Percentiles rank a stretch among this genome's conserved stretches.
These are phyloP conservation scores for Tulasnella sp. DNA, from an alignment of 768 basidiomycete species.

Conservation along the genomic window DNA sequence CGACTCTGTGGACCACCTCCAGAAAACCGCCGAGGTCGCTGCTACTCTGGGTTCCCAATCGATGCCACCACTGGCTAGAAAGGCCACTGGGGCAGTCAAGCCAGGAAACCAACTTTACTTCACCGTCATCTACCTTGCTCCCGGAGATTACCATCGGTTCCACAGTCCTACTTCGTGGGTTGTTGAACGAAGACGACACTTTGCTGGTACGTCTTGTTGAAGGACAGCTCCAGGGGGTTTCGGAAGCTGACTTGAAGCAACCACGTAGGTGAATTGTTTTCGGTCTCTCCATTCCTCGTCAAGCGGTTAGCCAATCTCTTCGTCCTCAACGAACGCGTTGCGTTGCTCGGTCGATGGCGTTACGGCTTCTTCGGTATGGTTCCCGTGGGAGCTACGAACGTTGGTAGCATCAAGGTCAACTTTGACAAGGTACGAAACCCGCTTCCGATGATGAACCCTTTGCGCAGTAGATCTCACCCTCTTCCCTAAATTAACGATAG, in stretches of 20 bases:
- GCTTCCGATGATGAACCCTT: neutral
- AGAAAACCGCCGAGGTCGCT: slow-evolving; percentile 64
- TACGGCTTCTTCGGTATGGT: slow-evolving; percentile 97
- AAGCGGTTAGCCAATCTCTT: slow-evolving; percentile 87
- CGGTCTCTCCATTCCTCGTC: slow-evolving; percentile 93
- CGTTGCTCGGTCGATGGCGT: slow-evolving; percentile 88
- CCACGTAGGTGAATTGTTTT: slow-evolving; percentile 75
- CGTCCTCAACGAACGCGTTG: slow-evolving; percentile 96
- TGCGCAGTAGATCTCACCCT: neutral
- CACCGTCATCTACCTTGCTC: slow-evolving; percentile 93
- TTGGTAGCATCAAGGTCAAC: slow-evolving; percentile 91
- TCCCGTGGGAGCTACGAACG: slow-evolving; percentile 97
- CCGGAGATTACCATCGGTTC: slow-evolving; percentile 97
- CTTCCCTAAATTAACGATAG: slow-evolving; percentile 35
- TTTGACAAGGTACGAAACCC: slow-evolving; percentile 64
- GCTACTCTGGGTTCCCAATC: slow-evolving; percentile 52
- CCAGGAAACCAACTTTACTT: slow-evolving; percentile 85
- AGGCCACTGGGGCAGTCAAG: slow-evolving; percentile 42
- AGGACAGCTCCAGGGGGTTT: neutral
- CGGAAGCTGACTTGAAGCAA: neutral
- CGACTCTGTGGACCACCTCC: slow-evolving; percentile 47
- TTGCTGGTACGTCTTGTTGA: slow-evolving; percentile 54
- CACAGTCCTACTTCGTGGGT: slow-evolving; percentile 96
- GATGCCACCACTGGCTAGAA: slow-evolving; percentile 19
- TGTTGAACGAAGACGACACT: slow-evolving; percentile 90